phyloP scores from a whole-genome alignment of 495 filamentous ascomycete species.

The Neurospora tetrasperma region DNA sequence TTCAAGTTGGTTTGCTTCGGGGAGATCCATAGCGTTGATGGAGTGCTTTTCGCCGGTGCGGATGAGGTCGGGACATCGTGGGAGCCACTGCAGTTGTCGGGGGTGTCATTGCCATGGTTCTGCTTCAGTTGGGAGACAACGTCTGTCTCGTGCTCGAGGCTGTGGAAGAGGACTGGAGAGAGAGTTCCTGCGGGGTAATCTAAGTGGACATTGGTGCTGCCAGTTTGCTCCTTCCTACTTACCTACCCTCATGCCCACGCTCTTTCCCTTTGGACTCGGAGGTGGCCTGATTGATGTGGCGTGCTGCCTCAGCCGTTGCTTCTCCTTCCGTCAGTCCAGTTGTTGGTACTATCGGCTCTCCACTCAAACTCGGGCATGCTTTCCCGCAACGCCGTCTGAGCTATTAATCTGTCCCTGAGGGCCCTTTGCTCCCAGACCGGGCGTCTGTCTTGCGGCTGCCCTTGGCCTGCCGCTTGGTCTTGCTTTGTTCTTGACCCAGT shows the following conservation, averaged over 20 bases:
- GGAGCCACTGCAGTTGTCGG: constrained; percentile 15
- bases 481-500: neutral
- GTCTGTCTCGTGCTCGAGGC: neutral
- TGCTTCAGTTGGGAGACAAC: constrained; percentile 1
- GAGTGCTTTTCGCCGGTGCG: constrained; percentile 10
- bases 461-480: neutral
- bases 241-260: neutral
- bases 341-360: too few relatives aligned
- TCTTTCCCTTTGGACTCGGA: neutral
- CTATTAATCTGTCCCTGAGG: too few relatives aligned
- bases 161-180: neutral
- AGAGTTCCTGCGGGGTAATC: constrained; percentile 2
- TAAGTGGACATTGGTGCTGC: neutral
- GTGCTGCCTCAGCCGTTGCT: too few relatives aligned
- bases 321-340: too few relatives aligned
- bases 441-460: neutral
- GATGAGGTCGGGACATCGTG: constrained; percentile 5
- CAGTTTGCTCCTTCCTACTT: neutral
- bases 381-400: too few relatives aligned
- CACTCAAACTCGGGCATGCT: too few relatives aligned
- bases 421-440: too few relatives aligned
- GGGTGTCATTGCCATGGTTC: constrained; percentile 10
- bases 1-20: constrained; percentile 1
- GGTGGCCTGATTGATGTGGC: too few relatives aligned
- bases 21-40: constrained; percentile 8